A percentile compares a stretch with the other conserved stretches of the same genome.
Evolutionary conservation across 1,139 yeast species (phyloP).

Genomic region (Taphrina betulina): DNA sequence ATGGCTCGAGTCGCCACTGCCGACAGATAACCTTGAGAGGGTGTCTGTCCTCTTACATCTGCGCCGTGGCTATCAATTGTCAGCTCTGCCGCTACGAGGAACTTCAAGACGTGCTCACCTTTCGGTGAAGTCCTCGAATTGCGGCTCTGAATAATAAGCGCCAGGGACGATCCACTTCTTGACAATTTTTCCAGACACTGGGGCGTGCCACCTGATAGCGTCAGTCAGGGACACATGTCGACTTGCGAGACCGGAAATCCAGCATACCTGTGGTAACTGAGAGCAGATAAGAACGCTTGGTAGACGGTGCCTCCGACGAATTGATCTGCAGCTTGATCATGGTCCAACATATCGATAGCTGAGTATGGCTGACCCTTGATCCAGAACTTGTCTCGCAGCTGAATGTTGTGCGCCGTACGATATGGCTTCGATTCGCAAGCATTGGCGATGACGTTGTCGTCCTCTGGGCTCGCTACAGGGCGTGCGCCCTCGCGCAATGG

Average conservation of each 20-base stretch:
- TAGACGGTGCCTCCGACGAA: conserved; percentile 21
- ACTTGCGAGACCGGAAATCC: too few relatives aligned
- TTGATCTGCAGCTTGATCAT: conserved; percentile 14
- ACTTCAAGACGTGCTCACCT: too few relatives aligned
- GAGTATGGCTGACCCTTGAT: conserved; percentile 20
- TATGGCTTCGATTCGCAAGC: conserved; percentile 21
- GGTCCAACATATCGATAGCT: conserved; percentile 13
- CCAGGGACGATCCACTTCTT: conserved; percentile 21
- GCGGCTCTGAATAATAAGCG: conserved; percentile 13
- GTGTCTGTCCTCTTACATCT: conserved; percentile 11
- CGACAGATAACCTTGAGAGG: conserved; percentile 19
- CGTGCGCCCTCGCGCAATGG: conserved; percentile 8
- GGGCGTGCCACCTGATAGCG: conserved; percentile 26
- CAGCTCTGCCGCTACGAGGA: too few relatives aligned
- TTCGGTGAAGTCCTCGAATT: conserved; percentile 18
- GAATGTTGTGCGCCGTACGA: conserved; percentile 5
- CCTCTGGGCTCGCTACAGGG: conserved; percentile 12
- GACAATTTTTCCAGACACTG: conserved; percentile 22
- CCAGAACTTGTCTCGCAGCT: conserved; percentile 18
- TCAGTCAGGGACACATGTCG: too few relatives aligned
- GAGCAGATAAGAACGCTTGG: conserved; percentile 18
- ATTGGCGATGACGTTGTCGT: conserved; percentile 16
- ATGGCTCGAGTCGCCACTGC: conserved; percentile 16
- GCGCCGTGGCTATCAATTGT: conserved; percentile 14
- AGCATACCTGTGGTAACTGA: conserved; percentile 19